Base-by-base conservation (phyloP, 257 asterid genomes). In the Scutellaria baicalensis region DNA sequence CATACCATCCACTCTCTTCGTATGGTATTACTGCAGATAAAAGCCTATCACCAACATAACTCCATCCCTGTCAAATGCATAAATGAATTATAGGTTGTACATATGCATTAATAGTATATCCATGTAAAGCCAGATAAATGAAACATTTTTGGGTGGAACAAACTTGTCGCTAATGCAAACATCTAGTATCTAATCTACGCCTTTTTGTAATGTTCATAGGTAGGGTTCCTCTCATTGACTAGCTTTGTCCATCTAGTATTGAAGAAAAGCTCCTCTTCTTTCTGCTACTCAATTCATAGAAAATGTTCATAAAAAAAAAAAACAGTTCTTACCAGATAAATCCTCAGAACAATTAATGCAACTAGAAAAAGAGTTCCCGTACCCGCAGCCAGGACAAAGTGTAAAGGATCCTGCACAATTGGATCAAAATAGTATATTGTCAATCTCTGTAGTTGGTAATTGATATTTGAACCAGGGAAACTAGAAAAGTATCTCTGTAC, bases 1-100 rank as follows among this genome's bases (percentile, higher is more conserved):
- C 97, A 16, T 90, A 90, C 97, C 98, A 88, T 64, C 97, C 98
- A 14, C 79, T 93, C 80, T 90, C 96, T 85, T 93, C 97, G 49
- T 93, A 86, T 8, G 97, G 97, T 74, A 90, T 75, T 66, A 90
- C 97, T 8, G 97, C 97, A 4, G 97, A 86, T 56, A 90, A 82
- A 75, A 90, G 97, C 72, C 97, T 80, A 16, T 92, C 96, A 0
- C 98, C 96, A 36, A 88, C 96, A 72, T 90, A 93, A 80, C 97
- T 93, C 96, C 96, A 88, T 60, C 96, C 98, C 97, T 92, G 78
- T 66, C 23, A 47, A 47, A 56, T 20, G n/a, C 33, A 69, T 27
- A 52, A 33, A 8, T n/a, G 44, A 55, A n/a, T 31, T 44, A 33
- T 13, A 67, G 69, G 52, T 66, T 51, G n/a, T 21, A 12, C 18